phyloP scores from a whole-genome alignment of 805 yeast genomes.

The Candida corydali region DNA sequence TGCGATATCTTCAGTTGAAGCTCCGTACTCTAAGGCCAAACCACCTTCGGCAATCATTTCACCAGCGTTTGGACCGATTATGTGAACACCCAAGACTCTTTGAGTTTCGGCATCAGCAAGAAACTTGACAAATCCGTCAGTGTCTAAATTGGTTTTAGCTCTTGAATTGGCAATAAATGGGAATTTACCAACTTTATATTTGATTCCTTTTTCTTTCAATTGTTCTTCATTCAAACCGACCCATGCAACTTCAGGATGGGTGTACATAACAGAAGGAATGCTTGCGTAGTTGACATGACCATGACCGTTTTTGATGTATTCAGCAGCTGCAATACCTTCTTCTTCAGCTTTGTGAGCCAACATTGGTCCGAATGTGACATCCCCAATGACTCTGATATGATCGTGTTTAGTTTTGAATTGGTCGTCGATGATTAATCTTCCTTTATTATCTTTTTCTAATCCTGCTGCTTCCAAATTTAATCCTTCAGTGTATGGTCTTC shows the following conservation, averaged over 20 bases:
- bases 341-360: slow-evolving; percentile 99
- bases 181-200: slow-evolving; percentile 94
- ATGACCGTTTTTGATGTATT: slow-evolving; percentile 85
- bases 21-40: slow-evolving; percentile 97
- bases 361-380: slow-evolving; percentile 98
- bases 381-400: slow-evolving; percentile 97
- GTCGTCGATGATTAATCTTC: slow-evolving; percentile 90
- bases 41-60: slow-evolving; percentile 99
- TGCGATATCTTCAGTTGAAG: slow-evolving; percentile 95
- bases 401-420: slow-evolving; percentile 89
- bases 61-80: slow-evolving; percentile 98
- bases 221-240: slow-evolving; percentile 96
- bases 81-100: slow-evolving; percentile 93
- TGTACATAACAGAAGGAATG: slow-evolving; percentile 98
- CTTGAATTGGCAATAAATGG: slow-evolving; percentile 99
- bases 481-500: slow-evolving; percentile 95
- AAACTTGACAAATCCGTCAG: slow-evolving; percentile 96
- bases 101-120: slow-evolving; percentile 96
- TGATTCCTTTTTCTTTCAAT: slow-evolving; percentile 86
- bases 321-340: slow-evolving; percentile 98
- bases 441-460: slow-evolving; percentile 85
- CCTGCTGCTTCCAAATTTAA: slow-evolving; percentile 86
- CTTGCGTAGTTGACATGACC: slow-evolving; percentile 98
- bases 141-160: slow-evolving; percentile 96
- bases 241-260: slow-evolving; percentile 99